These are phyloP conservation scores for Kwoniella botswanensis DNA, from an alignment of 768 basidiomycete genomes.

Conservation along the genomic window DNA sequence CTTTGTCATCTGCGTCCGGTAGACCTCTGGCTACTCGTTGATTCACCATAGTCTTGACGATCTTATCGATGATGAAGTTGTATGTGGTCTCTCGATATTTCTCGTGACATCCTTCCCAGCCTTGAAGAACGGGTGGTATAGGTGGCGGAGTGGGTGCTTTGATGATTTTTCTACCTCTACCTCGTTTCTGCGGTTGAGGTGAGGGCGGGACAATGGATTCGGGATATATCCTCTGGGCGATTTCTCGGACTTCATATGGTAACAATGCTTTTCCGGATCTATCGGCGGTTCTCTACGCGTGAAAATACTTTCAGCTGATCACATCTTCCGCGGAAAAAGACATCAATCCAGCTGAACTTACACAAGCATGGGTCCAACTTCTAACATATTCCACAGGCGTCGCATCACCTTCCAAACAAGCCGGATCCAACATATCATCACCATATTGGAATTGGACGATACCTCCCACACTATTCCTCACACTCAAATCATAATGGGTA, in stretches of 20 bases:
- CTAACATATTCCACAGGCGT: slow-evolving; percentile 88
- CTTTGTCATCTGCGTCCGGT: slow-evolving; percentile 72
- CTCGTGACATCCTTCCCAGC: slow-evolving; percentile 53
- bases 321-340: not conserved
- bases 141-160: slow-evolving; percentile 8
- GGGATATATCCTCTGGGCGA: slow-evolving; percentile 60
- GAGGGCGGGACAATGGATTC: slow-evolving; percentile 30
- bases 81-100: slow-evolving; percentile 58
- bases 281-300: slow-evolving; percentile 67
- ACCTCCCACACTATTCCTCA: slow-evolving; percentile 90
- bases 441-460: slow-evolving; percentile 97
- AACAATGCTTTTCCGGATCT: slow-evolving; percentile 70
- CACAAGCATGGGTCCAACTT: slow-evolving; percentile 82
- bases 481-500: slow-evolving; percentile 93
- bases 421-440: slow-evolving; percentile 96
- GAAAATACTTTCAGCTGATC: not conserved
- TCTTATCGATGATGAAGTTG: slow-evolving; percentile 70
- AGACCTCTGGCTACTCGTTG: slow-evolving; percentile 76
- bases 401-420: slow-evolving; percentile 92
- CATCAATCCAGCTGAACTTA: slow-evolving; percentile 54
- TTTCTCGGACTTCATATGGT: slow-evolving; percentile 82
- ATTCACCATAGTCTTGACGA: slow-evolving; percentile 70
- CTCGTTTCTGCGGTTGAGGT: slow-evolving; percentile 59
- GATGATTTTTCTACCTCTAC: slow-evolving; percentile 59
- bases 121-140: slow-evolving; percentile 19